Percentiles rank a stretch among this genome's conserved stretches.
These are phyloP conservation scores for Epichloe hybrida DNA, from an alignment of 2,329 filamentous ascomycete genomes.

Conservation along the genomic window DNA sequence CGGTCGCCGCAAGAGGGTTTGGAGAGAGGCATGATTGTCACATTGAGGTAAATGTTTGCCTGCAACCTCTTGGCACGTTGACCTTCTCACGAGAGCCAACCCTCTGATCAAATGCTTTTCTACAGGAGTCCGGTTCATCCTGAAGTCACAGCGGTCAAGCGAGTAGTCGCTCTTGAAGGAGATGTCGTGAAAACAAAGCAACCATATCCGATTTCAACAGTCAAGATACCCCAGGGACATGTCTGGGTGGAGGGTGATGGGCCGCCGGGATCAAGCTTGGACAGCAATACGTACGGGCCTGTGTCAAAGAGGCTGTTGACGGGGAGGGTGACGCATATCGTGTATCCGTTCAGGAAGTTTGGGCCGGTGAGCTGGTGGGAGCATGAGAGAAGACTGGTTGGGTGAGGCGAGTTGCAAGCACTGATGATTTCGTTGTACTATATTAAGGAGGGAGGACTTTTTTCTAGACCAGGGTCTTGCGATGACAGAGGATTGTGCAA, in stretches of 20 bases:
- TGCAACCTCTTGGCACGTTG: neutral
- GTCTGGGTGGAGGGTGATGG: constrained; percentile 90
- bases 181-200: constrained; percentile 57
- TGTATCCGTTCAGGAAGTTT: constrained; percentile 53
- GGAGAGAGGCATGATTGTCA: constrained; percentile 61
- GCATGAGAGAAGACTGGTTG: constrained; percentile 20
- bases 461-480: neutral
- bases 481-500: no score
- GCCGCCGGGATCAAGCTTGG: constrained; percentile 51
- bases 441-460: neutral
- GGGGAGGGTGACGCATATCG: constrained; percentile 57
- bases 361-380: constrained; percentile 47
- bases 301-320: constrained; percentile 62
- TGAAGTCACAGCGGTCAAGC: constrained; percentile 60
- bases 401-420: neutral
- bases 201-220: constrained; percentile 41
- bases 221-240: constrained; percentile 67
- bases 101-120: neutral
- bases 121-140: constrained; percentile 57
- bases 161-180: constrained; percentile 68
- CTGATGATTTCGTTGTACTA: neutral
- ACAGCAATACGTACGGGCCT: constrained; percentile 87
- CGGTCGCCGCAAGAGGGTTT: constrained; percentile 44
- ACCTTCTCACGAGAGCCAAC: neutral
- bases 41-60: constrained; percentile 39